A percentile compares a stretch with the other conserved stretches of the same genome.
Conservation (phyloP, 2,329 filamentous ascomycete genomes). For the Botryosphaeria dothidea region DNA sequence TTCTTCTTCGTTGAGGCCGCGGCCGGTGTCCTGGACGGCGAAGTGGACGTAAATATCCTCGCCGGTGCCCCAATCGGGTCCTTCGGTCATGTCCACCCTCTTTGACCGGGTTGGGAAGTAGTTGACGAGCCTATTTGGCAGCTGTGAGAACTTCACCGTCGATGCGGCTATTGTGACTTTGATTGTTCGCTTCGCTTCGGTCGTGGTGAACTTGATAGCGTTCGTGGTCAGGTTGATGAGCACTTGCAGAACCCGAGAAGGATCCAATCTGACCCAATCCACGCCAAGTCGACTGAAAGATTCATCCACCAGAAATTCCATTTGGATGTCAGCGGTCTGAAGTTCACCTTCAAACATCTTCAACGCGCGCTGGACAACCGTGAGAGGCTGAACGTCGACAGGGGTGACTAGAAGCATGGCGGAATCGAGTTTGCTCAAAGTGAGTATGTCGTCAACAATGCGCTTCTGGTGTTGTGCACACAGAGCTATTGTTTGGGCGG, state of each 20-base stretch:
- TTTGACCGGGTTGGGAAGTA: constrained; percentile 62
- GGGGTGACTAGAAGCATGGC: constrained; percentile 73
- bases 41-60: constrained; percentile 68
- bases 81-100: constrained; percentile 48
- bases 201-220: constrained; percentile 77
- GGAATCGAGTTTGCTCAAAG: constrained; percentile 65
- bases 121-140: constrained; percentile 50
- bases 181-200: constrained; percentile 63
- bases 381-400: constrained; percentile 66
- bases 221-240: constrained; percentile 81
- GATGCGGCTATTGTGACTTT: constrained; percentile 67
- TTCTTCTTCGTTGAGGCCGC: constrained; percentile 69
- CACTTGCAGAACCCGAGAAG: constrained; percentile 74
- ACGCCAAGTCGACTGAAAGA: constrained; percentile 60
- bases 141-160: constrained; percentile 51
- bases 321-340: constrained; percentile 66
- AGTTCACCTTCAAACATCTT: constrained; percentile 81
- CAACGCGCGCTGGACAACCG: constrained; percentile 65
- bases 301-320: constrained; percentile 64
- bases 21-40: constrained; percentile 75
- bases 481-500: constrained; percentile 73
- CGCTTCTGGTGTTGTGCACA: constrained; percentile 78
- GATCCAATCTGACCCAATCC: constrained; percentile 72
- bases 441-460: constrained; percentile 51
- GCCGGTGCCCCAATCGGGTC: constrained; percentile 69